A percentile compares a stretch with the other conserved stretches of the same genome.
These are phyloP conservation scores for Auricularia auricula-judae DNA, from an alignment of 768 basidiomycete species.

Conservation along the genomic window DNA sequence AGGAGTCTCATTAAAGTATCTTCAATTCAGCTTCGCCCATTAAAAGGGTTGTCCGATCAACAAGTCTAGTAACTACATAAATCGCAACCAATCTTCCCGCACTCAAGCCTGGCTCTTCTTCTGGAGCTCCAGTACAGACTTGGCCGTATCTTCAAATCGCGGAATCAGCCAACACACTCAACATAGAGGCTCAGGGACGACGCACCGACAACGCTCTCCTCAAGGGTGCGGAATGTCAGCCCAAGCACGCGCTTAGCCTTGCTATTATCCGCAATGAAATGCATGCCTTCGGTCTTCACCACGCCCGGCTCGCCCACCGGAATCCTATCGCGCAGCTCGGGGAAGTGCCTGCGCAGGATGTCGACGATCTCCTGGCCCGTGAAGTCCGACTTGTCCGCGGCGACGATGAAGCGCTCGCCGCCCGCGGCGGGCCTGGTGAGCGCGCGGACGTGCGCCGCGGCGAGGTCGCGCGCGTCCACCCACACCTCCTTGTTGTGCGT, in stretches of 20 bases:
- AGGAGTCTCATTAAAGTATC: too few species aligned
- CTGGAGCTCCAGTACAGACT: not conserved
- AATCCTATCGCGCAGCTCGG: not conserved
- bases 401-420: slow-evolving; percentile 46
- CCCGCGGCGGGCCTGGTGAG: slow-evolving; percentile 41
- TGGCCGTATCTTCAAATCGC: not conserved
- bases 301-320: not conserved
- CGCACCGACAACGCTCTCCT: not conserved
- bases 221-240: not conserved
- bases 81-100: not conserved
- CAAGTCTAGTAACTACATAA: not conserved
- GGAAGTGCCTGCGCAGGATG: not conserved
- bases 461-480: slow-evolving; percentile 47
- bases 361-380: not conserved
- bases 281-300: not conserved
- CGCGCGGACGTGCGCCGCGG: slow-evolving; percentile 40
- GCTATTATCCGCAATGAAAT: not conserved
- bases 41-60: not conserved
- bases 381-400: slow-evolving; percentile 8
- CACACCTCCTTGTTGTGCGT: slow-evolving; percentile 13
- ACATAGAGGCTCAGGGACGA: not conserved
- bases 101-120: not conserved
- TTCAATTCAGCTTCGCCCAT: not conserved
- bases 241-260: not conserved
- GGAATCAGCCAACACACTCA: not conserved